Conservation (phyloP, 2,329 filamentous ascomycete species). For the Bimuria novae-zelandiae region DNA sequence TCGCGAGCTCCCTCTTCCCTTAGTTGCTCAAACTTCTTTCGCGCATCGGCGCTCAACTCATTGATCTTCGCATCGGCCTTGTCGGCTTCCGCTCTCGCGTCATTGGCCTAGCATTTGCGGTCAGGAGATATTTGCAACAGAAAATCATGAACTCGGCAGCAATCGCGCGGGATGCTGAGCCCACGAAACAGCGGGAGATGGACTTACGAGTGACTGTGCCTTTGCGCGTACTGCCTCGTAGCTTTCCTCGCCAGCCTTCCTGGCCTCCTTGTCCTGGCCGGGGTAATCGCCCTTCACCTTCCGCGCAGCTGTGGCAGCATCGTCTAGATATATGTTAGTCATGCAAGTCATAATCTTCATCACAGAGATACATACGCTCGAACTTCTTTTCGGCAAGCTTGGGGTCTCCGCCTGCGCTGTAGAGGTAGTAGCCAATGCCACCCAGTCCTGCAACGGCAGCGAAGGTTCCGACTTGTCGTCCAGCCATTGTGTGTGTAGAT, state of each 20-base stretch:
- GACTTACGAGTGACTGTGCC: slow-evolving; percentile 45
- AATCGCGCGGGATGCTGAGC: not conserved
- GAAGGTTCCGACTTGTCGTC: slow-evolving; percentile 26
- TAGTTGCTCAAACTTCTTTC: slow-evolving; percentile 64
- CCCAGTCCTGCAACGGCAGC: slow-evolving; percentile 57
- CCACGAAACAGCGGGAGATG: not conserved
- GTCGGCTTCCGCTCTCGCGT: slow-evolving; percentile 56
- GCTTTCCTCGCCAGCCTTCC: slow-evolving; percentile 65
- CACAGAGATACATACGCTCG: slow-evolving; percentile 78
- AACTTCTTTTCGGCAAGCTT: slow-evolving; percentile 84
- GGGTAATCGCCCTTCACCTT: slow-evolving; percentile 70
- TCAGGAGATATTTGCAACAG: slow-evolving; percentile 17
- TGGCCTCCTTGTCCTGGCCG: slow-evolving; percentile 63
- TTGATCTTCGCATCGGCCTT: slow-evolving; percentile 67
- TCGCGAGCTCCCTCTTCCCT: slow-evolving; percentile 65
- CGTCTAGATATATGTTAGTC: slow-evolving; percentile 72
- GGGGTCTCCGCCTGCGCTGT: slow-evolving; percentile 78
- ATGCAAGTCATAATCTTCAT: too few species aligned
- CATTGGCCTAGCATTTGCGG: slow-evolving; percentile 37
- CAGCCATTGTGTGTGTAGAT: slow-evolving; percentile 31
- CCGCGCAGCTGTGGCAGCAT: slow-evolving; percentile 70
- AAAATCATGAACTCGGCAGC: not conserved
- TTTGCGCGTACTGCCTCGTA: slow-evolving; percentile 52
- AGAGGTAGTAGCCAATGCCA: slow-evolving; percentile 83
- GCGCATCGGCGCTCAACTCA: slow-evolving; percentile 58